Evolutionary conservation across 768 basidiomycete genomes (phyloP).

Genomic region (Podaxis sp.): DNA sequence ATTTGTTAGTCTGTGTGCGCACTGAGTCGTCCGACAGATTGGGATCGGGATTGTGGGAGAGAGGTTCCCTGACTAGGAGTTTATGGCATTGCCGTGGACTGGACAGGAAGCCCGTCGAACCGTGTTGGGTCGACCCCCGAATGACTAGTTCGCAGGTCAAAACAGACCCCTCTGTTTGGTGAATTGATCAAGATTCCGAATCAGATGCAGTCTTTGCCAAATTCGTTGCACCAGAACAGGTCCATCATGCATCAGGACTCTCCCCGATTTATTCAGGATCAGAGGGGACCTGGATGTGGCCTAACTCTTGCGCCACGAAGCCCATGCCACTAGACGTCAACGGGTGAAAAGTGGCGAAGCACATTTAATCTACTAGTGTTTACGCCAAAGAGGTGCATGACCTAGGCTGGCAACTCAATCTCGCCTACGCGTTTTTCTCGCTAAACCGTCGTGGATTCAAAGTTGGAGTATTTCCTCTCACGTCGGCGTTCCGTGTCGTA

Average conservation of each 20-base stretch:
- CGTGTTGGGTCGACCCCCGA: conserved; percentile 9
- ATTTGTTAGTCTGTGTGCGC: conserved; percentile 9
- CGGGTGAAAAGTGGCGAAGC: background rate
- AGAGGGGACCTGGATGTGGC: background rate
- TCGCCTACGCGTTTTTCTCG: background rate
- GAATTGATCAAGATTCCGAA: conserved; percentile 8
- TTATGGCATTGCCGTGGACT: conserved; percentile 14
- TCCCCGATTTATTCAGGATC: background rate
- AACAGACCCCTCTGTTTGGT: background rate
- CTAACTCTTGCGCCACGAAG: background rate
- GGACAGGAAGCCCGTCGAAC: conserved; percentile 4
- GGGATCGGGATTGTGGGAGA: conserved; percentile 12
- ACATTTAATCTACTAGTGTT: background rate
- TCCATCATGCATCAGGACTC: background rate
- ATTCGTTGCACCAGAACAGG: conserved; percentile 10
- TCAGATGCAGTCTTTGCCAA: background rate
- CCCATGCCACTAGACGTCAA: background rate
- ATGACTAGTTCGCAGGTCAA: conserved; percentile 1
- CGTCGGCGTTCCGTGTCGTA: conserved; percentile 6
- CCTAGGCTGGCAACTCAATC: background rate
- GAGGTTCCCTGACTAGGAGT: conserved; percentile 1
- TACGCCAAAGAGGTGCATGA: background rate
- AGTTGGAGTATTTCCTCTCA: conserved; percentile 5
- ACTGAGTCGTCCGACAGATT: conserved; percentile 1
- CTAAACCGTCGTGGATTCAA: background rate